Conservation (phyloP, 345 rosid species). For the Draba incana region DNA sequence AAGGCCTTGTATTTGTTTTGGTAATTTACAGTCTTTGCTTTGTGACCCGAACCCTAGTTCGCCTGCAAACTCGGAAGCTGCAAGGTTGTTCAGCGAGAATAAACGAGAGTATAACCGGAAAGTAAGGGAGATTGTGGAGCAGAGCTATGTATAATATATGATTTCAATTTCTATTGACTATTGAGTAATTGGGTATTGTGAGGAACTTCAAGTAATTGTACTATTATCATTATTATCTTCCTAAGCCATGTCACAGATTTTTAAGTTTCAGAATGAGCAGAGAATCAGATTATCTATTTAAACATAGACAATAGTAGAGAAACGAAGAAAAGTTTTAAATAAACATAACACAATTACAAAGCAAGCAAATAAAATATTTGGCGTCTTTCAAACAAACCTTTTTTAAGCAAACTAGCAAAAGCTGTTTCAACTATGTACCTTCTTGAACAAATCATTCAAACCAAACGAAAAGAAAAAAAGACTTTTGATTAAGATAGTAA, state of each 20-base stretch:
- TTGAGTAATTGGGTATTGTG: constrained; percentile 7
- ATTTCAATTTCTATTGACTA: constrained; percentile 13
- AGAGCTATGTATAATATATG: constrained; percentile 46
- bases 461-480: constrained; percentile 29
- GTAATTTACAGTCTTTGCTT: constrained; percentile 55
- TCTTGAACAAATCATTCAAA: constrained; percentile 34
- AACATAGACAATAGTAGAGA: neutral
- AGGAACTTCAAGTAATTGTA: neutral
- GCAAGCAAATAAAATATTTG: constrained; percentile 16
- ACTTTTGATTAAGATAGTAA: constrained; percentile 1
- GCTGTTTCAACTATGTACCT: constrained; percentile 34
- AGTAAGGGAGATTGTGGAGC: constrained; percentile 66
- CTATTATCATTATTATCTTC: neutral
- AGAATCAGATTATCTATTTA: neutral
- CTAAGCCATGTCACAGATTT: neutral
- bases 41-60: constrained; percentile 80
- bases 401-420: constrained; percentile 7
- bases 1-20: neutral
- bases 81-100: constrained; percentile 65
- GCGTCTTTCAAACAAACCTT: constrained; percentile 42
- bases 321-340: neutral
- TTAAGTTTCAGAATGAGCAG: neutral
- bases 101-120: constrained; percentile 65
- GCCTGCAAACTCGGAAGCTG: constrained; percentile 75
- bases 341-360: constrained; percentile 29